Evolutionary conservation across 768 basidiomycete genomes (phyloP).

Genomic region (Rhodotorula paludigena): DNA sequence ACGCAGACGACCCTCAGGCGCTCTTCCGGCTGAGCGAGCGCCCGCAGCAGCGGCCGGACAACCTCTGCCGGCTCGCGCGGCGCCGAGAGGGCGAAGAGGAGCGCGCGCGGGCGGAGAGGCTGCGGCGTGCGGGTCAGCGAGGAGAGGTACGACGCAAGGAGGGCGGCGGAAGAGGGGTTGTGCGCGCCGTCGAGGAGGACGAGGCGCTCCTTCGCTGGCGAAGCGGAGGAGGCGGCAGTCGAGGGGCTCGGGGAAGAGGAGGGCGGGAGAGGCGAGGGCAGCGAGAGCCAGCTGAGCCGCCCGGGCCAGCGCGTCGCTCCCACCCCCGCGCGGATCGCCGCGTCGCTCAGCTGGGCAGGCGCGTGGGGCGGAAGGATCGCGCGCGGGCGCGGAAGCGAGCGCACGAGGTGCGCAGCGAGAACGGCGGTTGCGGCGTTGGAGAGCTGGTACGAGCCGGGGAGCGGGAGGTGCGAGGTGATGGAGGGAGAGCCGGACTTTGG

Average conservation of each 20-base stretch:
- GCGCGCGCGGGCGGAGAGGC: slow-evolving; percentile 54
- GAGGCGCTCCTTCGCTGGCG: slow-evolving; percentile 35
- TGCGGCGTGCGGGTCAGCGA: slow-evolving; percentile 49
- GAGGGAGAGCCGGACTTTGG: neutral
- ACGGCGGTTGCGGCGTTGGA: slow-evolving; percentile 73
- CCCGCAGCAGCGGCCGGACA: slow-evolving; percentile 40
- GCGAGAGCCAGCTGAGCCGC: slow-evolving; percentile 59
- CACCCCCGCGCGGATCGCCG: slow-evolving; percentile 59
- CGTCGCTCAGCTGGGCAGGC: slow-evolving; percentile 51
- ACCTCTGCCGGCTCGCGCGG: slow-evolving; percentile 52
- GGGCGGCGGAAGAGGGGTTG: slow-evolving; percentile 69
- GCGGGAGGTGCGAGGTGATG: slow-evolving; percentile 51
- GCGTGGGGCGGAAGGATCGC: slow-evolving; percentile 41
- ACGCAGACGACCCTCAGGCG: slow-evolving; percentile 54
- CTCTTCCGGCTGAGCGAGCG: neutral
- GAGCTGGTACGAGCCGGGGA: slow-evolving; percentile 78
- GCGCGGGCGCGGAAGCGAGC: slow-evolving; percentile 49
- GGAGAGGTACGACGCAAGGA: slow-evolving; percentile 63
- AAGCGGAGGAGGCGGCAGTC: neutral
- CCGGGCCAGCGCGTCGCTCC: slow-evolving; percentile 68
- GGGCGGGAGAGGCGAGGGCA: neutral
- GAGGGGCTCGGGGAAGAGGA: slow-evolving; percentile 35
- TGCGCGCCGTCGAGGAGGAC: slow-evolving; percentile 90
- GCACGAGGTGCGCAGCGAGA: slow-evolving; percentile 58
- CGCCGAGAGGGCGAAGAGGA: slow-evolving; percentile 73